A percentile compares a stretch with the other conserved stretches of the same genome.
These are phyloP conservation scores for Metschnikowia colocasiae DNA, from an alignment of 805 yeast species.

Conservation along the genomic window DNA sequence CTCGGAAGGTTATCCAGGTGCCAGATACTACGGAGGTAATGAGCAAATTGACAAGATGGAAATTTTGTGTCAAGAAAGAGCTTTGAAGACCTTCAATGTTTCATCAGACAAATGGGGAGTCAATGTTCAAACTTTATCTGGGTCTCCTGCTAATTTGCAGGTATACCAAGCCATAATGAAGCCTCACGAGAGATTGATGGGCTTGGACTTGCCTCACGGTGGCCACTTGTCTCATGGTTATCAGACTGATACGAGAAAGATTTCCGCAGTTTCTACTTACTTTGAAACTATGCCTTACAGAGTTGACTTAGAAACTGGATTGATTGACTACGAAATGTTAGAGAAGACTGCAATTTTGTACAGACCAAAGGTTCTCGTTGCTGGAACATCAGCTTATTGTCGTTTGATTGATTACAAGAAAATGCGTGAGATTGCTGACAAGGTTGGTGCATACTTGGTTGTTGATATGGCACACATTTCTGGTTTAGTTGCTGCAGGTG, in stretches of 20 bases:
- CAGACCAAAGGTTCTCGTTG: constrained; percentile 95
- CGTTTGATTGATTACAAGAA: constrained; percentile 94
- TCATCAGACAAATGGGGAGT: constrained; percentile 92
- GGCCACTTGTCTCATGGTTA: constrained; percentile 99
- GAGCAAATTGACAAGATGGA: constrained; percentile 95
- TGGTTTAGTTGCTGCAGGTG: constrained; percentile 93
- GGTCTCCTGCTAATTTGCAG: constrained; percentile 97
- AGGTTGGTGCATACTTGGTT: constrained; percentile 93
- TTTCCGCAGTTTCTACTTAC: constrained; percentile 92
- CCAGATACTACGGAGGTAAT: constrained; percentile 98
- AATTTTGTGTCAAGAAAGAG: constrained; percentile 88
- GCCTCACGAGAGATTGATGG: constrained; percentile 97
- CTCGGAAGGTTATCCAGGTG: constrained; percentile 99
- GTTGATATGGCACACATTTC: constrained; percentile 99
- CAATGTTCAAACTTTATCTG: constrained; percentile 93
- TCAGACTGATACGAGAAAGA: constrained; percentile 90
- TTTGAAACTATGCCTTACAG: constrained; percentile 99
- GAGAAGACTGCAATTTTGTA: constrained; percentile 86
- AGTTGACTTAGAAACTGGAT: constrained; percentile 85
- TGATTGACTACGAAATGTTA: constrained; percentile 93
- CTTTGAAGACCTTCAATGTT: constrained; percentile 81
- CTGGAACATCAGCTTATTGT: constrained; percentile 98
- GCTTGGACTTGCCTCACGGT: constrained; percentile 96
- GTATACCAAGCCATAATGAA: constrained; percentile 94
- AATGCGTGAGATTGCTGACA: constrained; percentile 95